Evolutionary conservation across 164 flowering plant genomes (phyloP).

Genomic region (Tetracentron sinense): DNA sequence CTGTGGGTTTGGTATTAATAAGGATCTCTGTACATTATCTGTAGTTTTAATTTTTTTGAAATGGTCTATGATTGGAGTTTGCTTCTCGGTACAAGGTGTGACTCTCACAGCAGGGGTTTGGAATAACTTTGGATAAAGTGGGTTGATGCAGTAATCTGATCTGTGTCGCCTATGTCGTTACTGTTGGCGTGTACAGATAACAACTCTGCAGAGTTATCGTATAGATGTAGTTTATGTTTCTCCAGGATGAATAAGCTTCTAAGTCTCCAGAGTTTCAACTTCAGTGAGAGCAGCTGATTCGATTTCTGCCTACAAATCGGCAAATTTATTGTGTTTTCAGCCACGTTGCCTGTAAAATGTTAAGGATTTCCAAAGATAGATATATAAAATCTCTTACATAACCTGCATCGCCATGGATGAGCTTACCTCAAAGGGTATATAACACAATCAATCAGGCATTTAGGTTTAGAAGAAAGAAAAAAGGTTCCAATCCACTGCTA

Average conservation of each 20-base stretch:
- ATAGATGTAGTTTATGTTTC: slow-evolving; percentile 1
- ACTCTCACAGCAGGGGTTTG: background rate
- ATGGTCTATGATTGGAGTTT: background rate
- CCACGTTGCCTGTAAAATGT: slow-evolving; percentile 98
- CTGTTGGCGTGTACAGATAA: too few species aligned
- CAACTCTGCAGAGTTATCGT: too few species aligned
- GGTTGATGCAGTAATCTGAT: background rate
- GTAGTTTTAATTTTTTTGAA: too few species aligned
- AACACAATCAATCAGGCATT: slow-evolving; percentile 94
- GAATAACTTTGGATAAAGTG: background rate
- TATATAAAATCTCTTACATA: slow-evolving; percentile 74
- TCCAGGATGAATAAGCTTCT: slow-evolving; percentile 98
- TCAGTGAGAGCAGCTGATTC: slow-evolving; percentile 80
- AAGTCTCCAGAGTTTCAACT: slow-evolving; percentile 97
- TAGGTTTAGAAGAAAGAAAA: slow-evolving; percentile 97
- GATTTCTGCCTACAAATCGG: slow-evolving; percentile 64
- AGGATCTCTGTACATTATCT: too few species aligned
- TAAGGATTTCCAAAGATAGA: slow-evolving; percentile 89
- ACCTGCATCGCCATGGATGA: slow-evolving; percentile 99
- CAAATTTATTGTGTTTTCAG: slow-evolving; percentile 94
- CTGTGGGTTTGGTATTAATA: background rate
- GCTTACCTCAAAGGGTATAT: slow-evolving; percentile 97
- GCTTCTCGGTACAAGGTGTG: background rate
- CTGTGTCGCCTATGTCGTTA: background rate
- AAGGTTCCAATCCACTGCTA: slow-evolving; percentile 96